phyloP scores from a whole-genome alignment of 1,284 basidiomycete species.

The Pterulicium gracile region DNA sequence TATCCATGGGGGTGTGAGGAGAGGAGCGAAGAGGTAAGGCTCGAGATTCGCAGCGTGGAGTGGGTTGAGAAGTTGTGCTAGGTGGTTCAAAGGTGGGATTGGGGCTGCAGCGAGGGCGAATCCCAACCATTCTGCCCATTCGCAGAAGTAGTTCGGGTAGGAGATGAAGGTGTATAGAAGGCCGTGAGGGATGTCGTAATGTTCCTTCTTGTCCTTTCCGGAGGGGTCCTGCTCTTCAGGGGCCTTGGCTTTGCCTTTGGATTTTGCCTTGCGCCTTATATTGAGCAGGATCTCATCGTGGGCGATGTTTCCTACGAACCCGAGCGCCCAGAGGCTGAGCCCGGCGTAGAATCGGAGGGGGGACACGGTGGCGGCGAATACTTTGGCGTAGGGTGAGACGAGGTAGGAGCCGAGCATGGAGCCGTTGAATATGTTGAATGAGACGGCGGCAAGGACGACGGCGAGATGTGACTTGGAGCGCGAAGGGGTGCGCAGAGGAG shows the following conservation, averaged over 20 bases:
- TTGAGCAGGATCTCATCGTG: constrained; percentile 86
- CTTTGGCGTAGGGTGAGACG: constrained; percentile 36
- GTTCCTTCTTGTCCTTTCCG: constrained; percentile 20
- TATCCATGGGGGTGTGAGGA: constrained; percentile 58
- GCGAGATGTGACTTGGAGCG: constrained; percentile 68
- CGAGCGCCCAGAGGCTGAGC: constrained; percentile 53
- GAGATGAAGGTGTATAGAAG: constrained; percentile 72
- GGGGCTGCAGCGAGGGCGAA: constrained; percentile 62
- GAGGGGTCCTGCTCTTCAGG: background rate
- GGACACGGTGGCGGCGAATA: constrained; percentile 27
- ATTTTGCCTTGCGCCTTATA: constrained; percentile 39
- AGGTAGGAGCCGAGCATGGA: constrained; percentile 61
- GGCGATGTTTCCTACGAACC: constrained; percentile 70
- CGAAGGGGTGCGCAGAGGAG: constrained; percentile 73
- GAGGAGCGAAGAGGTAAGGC: constrained; percentile 21
- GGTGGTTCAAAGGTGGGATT: constrained; percentile 16
- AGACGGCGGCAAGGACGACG: constrained; percentile 45
- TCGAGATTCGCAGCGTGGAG: background rate
- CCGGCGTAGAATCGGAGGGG: constrained; percentile 50
- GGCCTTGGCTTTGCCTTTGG: constrained; percentile 21
- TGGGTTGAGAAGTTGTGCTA: background rate
- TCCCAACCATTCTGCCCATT: constrained; percentile 83
- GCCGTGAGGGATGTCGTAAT: constrained; percentile 80
- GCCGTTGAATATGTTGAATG: constrained; percentile 72
- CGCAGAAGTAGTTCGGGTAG: constrained; percentile 91